phyloP scores from a whole-genome alignment of 2,329 filamentous ascomycete species.

The Zopfia rhizophila region DNA sequence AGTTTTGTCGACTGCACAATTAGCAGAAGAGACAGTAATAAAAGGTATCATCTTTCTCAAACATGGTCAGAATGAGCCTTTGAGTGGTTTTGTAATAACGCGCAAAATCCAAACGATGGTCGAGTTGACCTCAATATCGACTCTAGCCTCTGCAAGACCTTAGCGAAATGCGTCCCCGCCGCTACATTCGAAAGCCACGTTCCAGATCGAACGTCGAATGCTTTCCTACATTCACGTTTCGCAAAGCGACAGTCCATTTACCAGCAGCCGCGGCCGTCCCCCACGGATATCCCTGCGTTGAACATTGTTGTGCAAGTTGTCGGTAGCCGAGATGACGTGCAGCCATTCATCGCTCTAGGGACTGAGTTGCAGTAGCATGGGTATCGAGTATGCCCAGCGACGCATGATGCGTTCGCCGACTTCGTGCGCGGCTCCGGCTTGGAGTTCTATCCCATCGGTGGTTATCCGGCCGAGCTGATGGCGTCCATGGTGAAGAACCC shows the following conservation, averaged over 20 bases:
- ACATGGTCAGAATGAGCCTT: too few species aligned
- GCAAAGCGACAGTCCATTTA: too few species aligned
- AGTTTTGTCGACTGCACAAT: too few species aligned
- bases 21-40: too few species aligned
- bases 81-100: too few species aligned
- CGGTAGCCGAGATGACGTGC: constrained; percentile 59
- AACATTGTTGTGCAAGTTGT: constrained; percentile 56
- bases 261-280: too few species aligned
- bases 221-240: too few species aligned
- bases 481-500: constrained; percentile 64
- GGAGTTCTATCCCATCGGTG: constrained; percentile 51
- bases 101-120: constrained; percentile 39
- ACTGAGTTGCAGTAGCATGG: constrained; percentile 54
- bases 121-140: constrained; percentile 38
- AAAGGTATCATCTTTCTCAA: too few species aligned
- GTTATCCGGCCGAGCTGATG: constrained; percentile 56
- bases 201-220: too few species aligned
- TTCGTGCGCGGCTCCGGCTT: constrained; percentile 31
- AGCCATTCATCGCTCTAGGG: constrained; percentile 69
- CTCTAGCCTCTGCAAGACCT: constrained; percentile 29
- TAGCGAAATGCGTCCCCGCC: too few species aligned
- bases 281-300: too few species aligned
- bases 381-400: constrained; percentile 42
- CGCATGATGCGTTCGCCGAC: constrained; percentile 32
- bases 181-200: too few species aligned